Evolutionary conservation across 1,284 basidiomycete genomes (phyloP).

Genomic region (Fomitopsis schrenkii): DNA sequence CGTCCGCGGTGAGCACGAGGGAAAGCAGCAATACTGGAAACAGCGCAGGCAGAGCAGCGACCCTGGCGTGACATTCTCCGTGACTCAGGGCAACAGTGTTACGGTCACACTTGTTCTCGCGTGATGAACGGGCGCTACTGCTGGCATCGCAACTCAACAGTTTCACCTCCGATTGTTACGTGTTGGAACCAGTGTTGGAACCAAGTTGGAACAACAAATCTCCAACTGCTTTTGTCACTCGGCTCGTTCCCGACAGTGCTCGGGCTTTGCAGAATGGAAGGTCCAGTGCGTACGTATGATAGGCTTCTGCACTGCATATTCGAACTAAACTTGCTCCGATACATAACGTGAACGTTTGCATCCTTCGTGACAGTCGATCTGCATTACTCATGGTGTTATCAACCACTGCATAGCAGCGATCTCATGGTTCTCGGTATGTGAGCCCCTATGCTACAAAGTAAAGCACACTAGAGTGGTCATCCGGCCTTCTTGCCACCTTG

Average conservation of each 20-base stretch:
- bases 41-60: conserved; percentile 8
- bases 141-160: neutral
- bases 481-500: no score
- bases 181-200: neutral
- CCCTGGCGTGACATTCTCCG: neutral
- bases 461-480: no score
- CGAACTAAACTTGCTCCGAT: no score
- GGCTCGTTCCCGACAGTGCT: neutral
- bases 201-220: neutral
- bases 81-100: neutral
- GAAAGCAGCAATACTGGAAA: conserved; percentile 12
- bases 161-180: neutral
- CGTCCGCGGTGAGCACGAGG: conserved; percentile 10
- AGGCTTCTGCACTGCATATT: no score
- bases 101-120: neutral
- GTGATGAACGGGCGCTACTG: neutral
- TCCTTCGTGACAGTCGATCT: no score
- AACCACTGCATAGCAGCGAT: no score
- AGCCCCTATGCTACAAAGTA: no score
- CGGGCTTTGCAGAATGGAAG: no score
- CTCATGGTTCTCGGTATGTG: no score
- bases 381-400: no score
- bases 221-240: neutral
- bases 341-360: no score
- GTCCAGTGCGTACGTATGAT: no score